Percentiles rank a stretch among this genome's conserved stretches.
phyloP scores from a whole-genome alignment of 1,284 basidiomycete species.

The Grifola frondosa region DNA sequence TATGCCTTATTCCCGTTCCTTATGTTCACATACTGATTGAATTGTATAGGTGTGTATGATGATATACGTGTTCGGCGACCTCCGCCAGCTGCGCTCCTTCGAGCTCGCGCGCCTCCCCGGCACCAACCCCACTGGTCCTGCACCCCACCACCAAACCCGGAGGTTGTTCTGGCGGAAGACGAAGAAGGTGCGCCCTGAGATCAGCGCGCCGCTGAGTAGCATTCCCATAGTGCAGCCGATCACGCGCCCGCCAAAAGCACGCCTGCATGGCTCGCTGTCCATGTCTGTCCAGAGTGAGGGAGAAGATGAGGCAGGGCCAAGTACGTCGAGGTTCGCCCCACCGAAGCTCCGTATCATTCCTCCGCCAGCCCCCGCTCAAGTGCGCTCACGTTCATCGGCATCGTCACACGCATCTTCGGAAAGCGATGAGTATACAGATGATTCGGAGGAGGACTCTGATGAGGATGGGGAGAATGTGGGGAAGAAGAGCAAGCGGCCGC shows the following conservation, averaged over 20 bases:
- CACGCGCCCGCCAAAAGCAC: slow-evolving; percentile 4
- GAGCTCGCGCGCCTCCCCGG: slow-evolving; percentile 68
- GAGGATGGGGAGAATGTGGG: slow-evolving; percentile 7
- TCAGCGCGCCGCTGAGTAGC: not conserved
- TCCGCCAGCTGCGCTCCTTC: slow-evolving; percentile 74
- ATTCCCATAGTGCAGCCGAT: slow-evolving; percentile 1
- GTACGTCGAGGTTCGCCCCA: slow-evolving; percentile 5
- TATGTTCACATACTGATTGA: not conserved
- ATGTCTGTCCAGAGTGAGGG: too few species aligned
- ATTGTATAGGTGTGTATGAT: slow-evolving; percentile 47
- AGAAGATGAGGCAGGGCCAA: too few species aligned
- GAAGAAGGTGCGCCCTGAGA: not conserved
- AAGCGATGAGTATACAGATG: slow-evolving; percentile 11
- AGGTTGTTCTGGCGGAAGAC: too few species aligned
- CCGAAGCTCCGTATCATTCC: slow-evolving; percentile 17
- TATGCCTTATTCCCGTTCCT: slow-evolving; percentile 16
- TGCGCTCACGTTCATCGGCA: slow-evolving; percentile 10
- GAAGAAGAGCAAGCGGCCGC: slow-evolving; percentile 19
- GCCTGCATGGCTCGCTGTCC: slow-evolving; percentile 1
- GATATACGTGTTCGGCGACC: slow-evolving; percentile 79
- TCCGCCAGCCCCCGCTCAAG: slow-evolving; percentile 8
- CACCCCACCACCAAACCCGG: too few species aligned
- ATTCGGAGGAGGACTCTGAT: not conserved
- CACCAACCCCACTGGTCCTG: slow-evolving; percentile 48
- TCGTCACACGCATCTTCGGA: slow-evolving; percentile 7